Evolutionary conservation across 1,139 yeast genomes (phyloP).

Genomic region (Hyphopichia pseudoburtonii): DNA sequence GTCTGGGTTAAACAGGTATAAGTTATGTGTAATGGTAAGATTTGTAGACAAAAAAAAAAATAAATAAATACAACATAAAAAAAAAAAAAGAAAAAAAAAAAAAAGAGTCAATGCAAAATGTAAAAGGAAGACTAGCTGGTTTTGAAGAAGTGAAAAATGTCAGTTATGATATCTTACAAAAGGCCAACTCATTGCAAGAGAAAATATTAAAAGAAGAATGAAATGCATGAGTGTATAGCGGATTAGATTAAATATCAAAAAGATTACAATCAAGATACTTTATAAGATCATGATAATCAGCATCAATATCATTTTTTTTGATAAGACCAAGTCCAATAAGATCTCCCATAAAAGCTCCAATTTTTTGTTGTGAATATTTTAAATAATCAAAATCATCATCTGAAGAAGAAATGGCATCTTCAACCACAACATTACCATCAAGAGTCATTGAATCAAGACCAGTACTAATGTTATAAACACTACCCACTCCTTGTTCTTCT

Average conservation of each 20-base stretch:
- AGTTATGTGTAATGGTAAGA: no score
- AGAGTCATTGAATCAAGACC: slow-evolving; percentile 29
- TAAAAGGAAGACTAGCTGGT: no score
- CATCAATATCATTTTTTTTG: slow-evolving; percentile 30
- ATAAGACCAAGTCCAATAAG: slow-evolving; percentile 61
- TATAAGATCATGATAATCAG: slow-evolving; percentile 22
- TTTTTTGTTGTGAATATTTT: slow-evolving; percentile 73
- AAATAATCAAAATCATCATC: slow-evolving; percentile 82
- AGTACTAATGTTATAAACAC: slow-evolving; percentile 42
- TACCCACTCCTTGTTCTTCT: slow-evolving; percentile 33
- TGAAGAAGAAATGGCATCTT: slow-evolving; percentile 37
- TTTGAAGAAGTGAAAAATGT: no score
- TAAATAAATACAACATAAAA: no score
- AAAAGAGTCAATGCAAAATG: no score
- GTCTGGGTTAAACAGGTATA: no score
- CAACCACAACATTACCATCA: slow-evolving; percentile 23
- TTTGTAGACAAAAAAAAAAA: no score
- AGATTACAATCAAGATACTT: slow-evolving; percentile 42
- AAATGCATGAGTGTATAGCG: no score
- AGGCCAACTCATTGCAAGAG: no score
- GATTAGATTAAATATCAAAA: slow-evolving; percentile 23
- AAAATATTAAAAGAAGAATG: no score
- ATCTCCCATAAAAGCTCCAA: slow-evolving; percentile 74
- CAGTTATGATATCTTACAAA: no score
- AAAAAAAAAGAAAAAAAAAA: no score